These are phyloP conservation scores for Lecanicillium sp. DNA, from an alignment of 2,329 filamentous ascomycete species.

Conservation along the genomic window DNA sequence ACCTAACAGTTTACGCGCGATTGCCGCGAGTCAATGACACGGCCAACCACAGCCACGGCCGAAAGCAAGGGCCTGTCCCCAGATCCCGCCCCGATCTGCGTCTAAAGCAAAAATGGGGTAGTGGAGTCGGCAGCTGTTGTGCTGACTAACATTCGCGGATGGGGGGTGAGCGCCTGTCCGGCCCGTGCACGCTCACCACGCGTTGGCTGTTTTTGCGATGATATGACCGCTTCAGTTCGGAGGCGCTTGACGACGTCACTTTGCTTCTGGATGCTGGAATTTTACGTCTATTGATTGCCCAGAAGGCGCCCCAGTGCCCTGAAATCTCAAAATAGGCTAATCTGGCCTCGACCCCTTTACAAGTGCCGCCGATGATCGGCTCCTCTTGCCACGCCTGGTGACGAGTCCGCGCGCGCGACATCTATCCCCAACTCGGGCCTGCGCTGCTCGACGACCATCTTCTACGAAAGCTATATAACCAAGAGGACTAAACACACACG, in stretches of 20 bases:
- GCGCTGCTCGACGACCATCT: not conserved
- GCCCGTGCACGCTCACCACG: conserved; percentile 29
- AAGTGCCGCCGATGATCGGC: conserved; percentile 11
- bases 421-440: too few species aligned
- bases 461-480: conserved; percentile 3
- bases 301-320: too few species aligned
- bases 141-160: conserved; percentile 11
- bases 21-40: too few species aligned
- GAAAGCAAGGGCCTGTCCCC: too few species aligned
- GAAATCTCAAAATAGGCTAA: too few species aligned
- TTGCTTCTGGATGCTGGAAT: conserved; percentile 20
- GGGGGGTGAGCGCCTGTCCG: conserved; percentile 8
- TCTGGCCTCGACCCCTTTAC: too few species aligned
- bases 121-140: not conserved
- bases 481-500: conserved; percentile 4
- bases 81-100: too few species aligned
- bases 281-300: conserved; percentile 14
- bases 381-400: conserved; percentile 3
- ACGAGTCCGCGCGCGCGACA: too few species aligned
- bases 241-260: conserved; percentile 26
- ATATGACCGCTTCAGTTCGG: conserved; percentile 11
- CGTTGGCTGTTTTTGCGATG: conserved; percentile 31
- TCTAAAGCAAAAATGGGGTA: too few species aligned
- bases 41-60: too few species aligned
- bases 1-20: too few species aligned